Percentiles rank a stretch among this genome's conserved stretches.
Conservation (phyloP, 352 stramenopile species). For the Phytophthora citricola region DNA sequence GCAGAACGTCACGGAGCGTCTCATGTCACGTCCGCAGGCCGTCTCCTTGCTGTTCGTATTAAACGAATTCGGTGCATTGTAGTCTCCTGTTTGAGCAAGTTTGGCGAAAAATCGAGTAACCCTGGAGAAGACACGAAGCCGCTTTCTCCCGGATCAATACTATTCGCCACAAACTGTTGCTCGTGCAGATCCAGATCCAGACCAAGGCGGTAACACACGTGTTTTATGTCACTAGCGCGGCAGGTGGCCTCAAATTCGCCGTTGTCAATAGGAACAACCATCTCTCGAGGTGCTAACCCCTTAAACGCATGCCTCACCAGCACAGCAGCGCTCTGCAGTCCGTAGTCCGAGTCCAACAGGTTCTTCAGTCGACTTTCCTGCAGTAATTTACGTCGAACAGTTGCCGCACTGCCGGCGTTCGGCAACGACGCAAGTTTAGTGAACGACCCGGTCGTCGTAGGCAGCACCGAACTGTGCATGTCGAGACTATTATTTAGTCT, state of each 20-base stretch:
- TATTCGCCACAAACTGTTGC: conserved; percentile 58
- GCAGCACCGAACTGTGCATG: conserved; percentile 38
- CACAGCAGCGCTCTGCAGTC: conserved; percentile 67
- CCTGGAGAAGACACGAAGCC: conserved; percentile 73
- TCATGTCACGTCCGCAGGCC: conserved; percentile 5
- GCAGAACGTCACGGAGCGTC: conserved; percentile 32
- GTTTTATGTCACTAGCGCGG: conserved; percentile 65
- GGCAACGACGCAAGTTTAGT: conserved; percentile 12
- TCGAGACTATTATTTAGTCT: conserved; percentile 43
- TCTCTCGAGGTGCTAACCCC: conserved; percentile 61
- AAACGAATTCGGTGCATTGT: conserved; percentile 1
- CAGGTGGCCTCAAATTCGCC: conserved; percentile 77
- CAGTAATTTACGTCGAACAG: conserved; percentile 64
- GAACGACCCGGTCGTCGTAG: conserved; percentile 25
- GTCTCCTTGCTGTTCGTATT: conserved; percentile 11
- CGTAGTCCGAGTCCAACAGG: conserved; percentile 56
- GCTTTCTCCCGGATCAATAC: conserved; percentile 52
- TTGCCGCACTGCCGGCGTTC: conserved; percentile 17
- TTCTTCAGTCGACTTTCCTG: conserved; percentile 62
- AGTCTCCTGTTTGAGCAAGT: conserved; percentile 32
- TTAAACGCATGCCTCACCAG: conserved; percentile 82
- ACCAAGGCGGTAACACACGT: conserved; percentile 75
- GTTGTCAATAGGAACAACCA: conserved; percentile 73
- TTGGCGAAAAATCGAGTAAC: conserved; percentile 68
- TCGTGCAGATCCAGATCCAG: conserved; percentile 73